Evolutionary conservation across 148 eudicot species (phyloP), one percentile per base, ranked within the genome.

Genomic region (Nepenthes mirabilis): DNA sequence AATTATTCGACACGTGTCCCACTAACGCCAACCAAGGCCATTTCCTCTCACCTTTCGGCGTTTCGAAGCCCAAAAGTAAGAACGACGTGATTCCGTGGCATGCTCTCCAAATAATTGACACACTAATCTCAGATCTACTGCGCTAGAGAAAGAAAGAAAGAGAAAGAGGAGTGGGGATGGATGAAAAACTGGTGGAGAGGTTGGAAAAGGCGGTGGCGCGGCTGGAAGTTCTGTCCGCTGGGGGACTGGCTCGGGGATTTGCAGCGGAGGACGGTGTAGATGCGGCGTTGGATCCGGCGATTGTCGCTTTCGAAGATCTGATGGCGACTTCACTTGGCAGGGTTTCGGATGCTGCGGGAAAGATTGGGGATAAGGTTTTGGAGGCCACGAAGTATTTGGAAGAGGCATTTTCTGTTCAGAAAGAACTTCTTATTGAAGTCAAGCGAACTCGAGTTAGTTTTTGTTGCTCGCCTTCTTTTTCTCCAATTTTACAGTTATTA

Each of bases 361-460:
- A 83, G 82, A 91, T 91, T 35, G 98, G 98, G 32, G 95, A 78
- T 58, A 74, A 88, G 58, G 96, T 93, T 47, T 57, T 73, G 67
- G 98, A 93, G 14, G 77, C 76, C 11, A 78, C 91, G 2, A 69
- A 59, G 65, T 65, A 80, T 57, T 66, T 93, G 8, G 69, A 63
- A 1, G 77, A 80, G 57, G 98, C 96, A 0, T 93, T 93, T 52
- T 32, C 59, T 55, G 86, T 71, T 60, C 75, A 83, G 70, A 87
- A 76, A 61, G 87, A 83, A 60, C 91, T 88, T 32, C 94, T 93
- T 23, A 61, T 93, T 32, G 72, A 70, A 70, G 76, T 83, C 69
- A 88, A 86, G 75, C 81, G 74, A 12, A 77, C 87, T 75, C 81
- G 83, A 95, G 98, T 90, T 8, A 32, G 57, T 60, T 47, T 62